Evolutionary conservation across 1,284 basidiomycete species (phyloP), one percentile per base, ranked within the genome.

Genomic region (Papiliotrema fonsecae): DNA sequence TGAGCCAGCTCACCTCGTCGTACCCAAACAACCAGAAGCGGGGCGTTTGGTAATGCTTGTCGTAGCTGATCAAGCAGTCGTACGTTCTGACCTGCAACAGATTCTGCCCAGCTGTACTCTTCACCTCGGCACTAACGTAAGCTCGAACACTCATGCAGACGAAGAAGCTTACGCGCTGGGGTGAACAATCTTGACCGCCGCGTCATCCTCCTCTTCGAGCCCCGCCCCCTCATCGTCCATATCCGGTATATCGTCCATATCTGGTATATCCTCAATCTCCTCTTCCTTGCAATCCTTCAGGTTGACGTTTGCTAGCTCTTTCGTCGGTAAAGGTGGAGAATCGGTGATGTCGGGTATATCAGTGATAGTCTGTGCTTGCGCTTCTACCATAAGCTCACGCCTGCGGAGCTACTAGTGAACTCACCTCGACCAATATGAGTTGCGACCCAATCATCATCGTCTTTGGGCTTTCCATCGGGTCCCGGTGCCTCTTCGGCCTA

Each of bases 1-100:
- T 62, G 54, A 58, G 37, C 64, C 58, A 34, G 37, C 77, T 50
- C 57, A 88, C 89, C 82, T 96, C 92, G 67, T 94, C 90, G 69
- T 94, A 96, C 13, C 92, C 91, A 59, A 92, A 82, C 52, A 97
- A 75, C 91, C 91, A 96, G 71, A 94, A 87, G 60, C 91, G 83
- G 24, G 91, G 91, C 16, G 92, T 96, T 73, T 96, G 92, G 74
- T 96, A 96, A 73, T 92, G 93, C 77, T 98, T 98, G 81, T 98
- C 94, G 76, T 98, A 98, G 28, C 61, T 92, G 77, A 99, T 98
- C 83, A 97, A 89, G 69, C 97, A 96, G 75, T 99, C 96, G 78
- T 99, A 99, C 21, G 93, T 98, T 64, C 94, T 83, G 38, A 98
- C 90, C 78, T 91, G 88, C 36, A 97, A 77, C 22, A 98, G 77